These are phyloP conservation scores for Alternaria infectoria DNA, from an alignment of 2,329 filamentous ascomycete species.

Conservation along the genomic window DNA sequence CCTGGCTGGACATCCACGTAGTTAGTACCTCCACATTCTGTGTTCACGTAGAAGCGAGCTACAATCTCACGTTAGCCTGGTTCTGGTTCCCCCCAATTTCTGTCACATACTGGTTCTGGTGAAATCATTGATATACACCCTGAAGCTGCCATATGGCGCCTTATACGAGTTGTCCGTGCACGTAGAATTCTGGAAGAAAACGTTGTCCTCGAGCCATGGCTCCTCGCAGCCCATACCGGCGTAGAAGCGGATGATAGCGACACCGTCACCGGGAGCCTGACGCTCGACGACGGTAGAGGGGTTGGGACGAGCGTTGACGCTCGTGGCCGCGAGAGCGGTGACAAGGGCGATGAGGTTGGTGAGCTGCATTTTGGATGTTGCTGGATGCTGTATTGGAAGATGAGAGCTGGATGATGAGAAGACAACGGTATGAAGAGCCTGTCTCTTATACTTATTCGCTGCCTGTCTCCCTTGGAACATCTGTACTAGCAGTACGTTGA, in stretches of 20 bases:
- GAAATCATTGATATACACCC: background rate
- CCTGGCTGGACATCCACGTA: background rate
- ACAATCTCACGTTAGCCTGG: background rate
- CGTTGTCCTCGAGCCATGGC: slow-evolving; percentile 7
- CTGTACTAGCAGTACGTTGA: background rate
- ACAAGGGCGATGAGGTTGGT: slow-evolving; percentile 3
- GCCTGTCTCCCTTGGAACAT: background rate
- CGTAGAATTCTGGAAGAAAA: slow-evolving; percentile 3
- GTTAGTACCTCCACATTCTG: background rate
- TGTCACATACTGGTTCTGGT: slow-evolving; percentile 1
- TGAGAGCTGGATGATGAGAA: background rate
- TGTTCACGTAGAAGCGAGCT: slow-evolving; percentile 7
- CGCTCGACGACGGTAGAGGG: background rate
- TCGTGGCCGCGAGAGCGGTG: background rate
- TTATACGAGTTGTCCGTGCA: background rate
- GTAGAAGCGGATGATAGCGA: slow-evolving; percentile 8
- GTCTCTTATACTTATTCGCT: background rate
- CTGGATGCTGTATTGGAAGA: background rate
- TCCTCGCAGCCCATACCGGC: slow-evolving; percentile 3
- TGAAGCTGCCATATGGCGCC: slow-evolving; percentile 1
- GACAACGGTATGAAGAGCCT: background rate
- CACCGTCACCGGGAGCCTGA: background rate
- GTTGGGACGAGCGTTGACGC: background rate
- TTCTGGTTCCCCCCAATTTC: background rate
- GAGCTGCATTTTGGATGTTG: slow-evolving; percentile 2